Percentiles rank a stretch among this genome's conserved stretches.
These are phyloP conservation scores for Loxodes magnus DNA, from an alignment of 73 alveolate genomes.

Conservation along the genomic window DNA sequence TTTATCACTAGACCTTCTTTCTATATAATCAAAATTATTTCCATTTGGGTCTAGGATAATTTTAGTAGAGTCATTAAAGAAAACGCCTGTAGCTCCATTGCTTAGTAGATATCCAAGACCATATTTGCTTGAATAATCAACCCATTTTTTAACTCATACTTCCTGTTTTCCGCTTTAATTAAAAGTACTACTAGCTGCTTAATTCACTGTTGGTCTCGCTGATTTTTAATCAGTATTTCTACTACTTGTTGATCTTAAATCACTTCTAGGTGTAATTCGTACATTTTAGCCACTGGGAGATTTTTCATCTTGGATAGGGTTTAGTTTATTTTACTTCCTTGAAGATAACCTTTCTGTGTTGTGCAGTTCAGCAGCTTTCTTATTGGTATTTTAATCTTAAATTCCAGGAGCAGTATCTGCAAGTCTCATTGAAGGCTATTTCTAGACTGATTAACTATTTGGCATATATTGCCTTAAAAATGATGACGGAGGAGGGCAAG, in stretches of 20 bases:
- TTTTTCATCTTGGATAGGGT: no score
- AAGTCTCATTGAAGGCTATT: background rate
- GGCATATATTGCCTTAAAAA: slow-evolving; percentile 31
- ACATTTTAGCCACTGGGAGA: no score
- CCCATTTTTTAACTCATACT: slow-evolving; percentile 36
- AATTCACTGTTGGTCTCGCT: background rate
- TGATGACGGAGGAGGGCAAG: slow-evolving; percentile 64
- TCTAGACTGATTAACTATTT: background rate
- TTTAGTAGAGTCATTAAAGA: slow-evolving; percentile 34
- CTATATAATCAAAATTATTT: slow-evolving; percentile 21
- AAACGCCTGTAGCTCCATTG: slow-evolving; percentile 32
- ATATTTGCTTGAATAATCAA: slow-evolving; percentile 41
- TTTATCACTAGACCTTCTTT: slow-evolving; percentile 34
- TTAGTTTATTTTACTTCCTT: no score
- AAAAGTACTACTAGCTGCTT: background rate
- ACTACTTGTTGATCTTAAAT: no score
- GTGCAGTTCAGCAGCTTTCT: background rate
- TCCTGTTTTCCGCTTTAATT: background rate
- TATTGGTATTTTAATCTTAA: background rate
- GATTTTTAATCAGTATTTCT: no score
- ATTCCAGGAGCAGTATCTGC: background rate
- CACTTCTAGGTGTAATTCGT: no score
- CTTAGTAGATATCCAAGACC: slow-evolving; percentile 36
- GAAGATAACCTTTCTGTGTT: no score
- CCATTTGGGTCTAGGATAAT: slow-evolving; percentile 13